Percentiles rank a stretch among this genome's conserved stretches.
Conservation (phyloP, 1,139 yeast genomes). For the Yamadazyma sp. region DNA sequence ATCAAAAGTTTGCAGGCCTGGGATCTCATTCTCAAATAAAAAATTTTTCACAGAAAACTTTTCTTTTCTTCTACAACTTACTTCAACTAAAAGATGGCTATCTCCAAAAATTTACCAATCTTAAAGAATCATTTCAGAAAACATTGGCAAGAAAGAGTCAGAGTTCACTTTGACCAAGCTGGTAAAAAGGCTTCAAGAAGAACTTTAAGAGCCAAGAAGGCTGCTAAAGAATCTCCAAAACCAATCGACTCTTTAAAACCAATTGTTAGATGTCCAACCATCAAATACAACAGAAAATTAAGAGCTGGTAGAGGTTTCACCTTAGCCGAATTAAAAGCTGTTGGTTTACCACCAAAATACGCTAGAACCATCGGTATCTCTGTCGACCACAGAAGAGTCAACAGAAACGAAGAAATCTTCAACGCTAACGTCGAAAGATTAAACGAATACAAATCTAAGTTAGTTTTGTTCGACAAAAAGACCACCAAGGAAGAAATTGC, state of each 20-base stretch:
- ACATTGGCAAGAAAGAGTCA: slow-evolving; percentile 99
- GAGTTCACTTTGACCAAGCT: slow-evolving; percentile 99
- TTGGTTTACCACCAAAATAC: slow-evolving; percentile 90
- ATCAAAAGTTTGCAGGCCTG: neutral
- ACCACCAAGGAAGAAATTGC: slow-evolving; percentile 67
- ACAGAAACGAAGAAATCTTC: slow-evolving; percentile 95
- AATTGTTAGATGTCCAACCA: slow-evolving; percentile 96
- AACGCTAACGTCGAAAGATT: slow-evolving; percentile 95
- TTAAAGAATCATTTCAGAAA: slow-evolving; percentile 96
- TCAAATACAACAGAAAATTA: slow-evolving; percentile 97
- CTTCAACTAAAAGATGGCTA: slow-evolving; percentile 58
- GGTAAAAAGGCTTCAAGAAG: slow-evolving; percentile 98
- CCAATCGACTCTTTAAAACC: slow-evolving; percentile 97
- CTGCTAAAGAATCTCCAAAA: slow-evolving; percentile 95
- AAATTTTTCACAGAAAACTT: slow-evolving; percentile 6
- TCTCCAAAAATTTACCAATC: slow-evolving; percentile 96
- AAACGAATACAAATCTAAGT: slow-evolving; percentile 92
- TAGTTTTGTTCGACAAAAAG: slow-evolving; percentile 94
- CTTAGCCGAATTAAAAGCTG: slow-evolving; percentile 97
- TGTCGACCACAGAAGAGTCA: slow-evolving; percentile 99
- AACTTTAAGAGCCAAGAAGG: slow-evolving; percentile 89
- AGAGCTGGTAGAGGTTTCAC: slow-evolving; percentile 99
- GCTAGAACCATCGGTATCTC: slow-evolving; percentile 99
- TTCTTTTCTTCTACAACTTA: slow-evolving; percentile 1
- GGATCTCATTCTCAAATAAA: slow-evolving; percentile 5